Conservation (phyloP, 495 filamentous ascomycete genomes). For the Aspergillus homomorphus region DNA sequence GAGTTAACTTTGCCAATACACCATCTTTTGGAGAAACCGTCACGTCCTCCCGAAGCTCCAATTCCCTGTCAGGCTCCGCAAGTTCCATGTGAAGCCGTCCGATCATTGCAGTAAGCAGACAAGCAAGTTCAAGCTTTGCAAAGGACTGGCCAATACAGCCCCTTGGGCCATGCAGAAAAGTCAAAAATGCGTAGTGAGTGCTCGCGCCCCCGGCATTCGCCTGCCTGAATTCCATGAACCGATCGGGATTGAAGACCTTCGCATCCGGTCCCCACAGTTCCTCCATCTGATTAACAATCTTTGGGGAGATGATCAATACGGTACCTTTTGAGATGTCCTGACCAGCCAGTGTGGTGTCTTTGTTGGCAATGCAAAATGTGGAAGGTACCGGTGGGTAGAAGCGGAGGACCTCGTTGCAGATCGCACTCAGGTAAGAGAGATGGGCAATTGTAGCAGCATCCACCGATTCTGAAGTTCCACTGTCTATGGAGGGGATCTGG, state of each 20-base stretch:
- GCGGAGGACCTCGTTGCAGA: conserved; percentile 51
- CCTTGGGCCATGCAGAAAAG: neutral
- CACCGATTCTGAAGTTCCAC: neutral
- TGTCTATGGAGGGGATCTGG: neutral
- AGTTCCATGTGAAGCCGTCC: no score
- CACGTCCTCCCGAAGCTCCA: no score
- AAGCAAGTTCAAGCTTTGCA: neutral
- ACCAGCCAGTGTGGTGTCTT: conserved; percentile 56
- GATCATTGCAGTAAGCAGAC: neutral
- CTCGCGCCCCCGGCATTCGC: neutral
- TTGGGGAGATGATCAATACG: conserved; percentile 41
- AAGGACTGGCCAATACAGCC: neutral
- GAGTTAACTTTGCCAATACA: no score
- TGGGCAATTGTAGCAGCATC: neutral
- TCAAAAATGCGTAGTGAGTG: neutral
- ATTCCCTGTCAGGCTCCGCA: no score
- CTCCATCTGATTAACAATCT: conserved; percentile 60
- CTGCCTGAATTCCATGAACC: no score
- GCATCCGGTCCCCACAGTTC: conserved; percentile 77
- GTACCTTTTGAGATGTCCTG: conserved; percentile 50
- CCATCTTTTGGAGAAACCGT: no score
- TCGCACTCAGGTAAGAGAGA: conserved; percentile 51
- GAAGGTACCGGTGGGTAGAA: conserved; percentile 48
- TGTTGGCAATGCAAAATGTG: conserved; percentile 53
- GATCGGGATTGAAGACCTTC: conserved; percentile 66